Percentiles rank a stretch among this genome's conserved stretches.
phyloP scores from a whole-genome alignment of 345 rosid species.

The Trapa incisa region DNA sequence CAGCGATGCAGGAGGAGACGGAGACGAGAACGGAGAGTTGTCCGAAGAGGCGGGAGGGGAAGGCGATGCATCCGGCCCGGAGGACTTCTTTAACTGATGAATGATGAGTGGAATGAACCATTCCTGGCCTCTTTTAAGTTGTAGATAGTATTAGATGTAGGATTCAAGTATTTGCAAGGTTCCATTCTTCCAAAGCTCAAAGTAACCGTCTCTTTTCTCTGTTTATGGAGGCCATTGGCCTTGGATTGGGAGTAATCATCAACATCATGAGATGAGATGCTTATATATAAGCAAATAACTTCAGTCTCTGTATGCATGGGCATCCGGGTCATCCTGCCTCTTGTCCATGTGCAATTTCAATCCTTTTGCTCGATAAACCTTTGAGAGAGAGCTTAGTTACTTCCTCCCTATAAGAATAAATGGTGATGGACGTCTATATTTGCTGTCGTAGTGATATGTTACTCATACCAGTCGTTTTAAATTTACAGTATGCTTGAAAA shows the following conservation, averaged over 20 bases:
- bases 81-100: constrained; percentile 8
- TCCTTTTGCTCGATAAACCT: too few species aligned
- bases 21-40: not conserved
- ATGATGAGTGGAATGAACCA: not conserved
- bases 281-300: too few species aligned
- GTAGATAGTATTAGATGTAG: constrained; percentile 4
- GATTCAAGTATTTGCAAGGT: not conserved
- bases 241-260: too few species aligned
- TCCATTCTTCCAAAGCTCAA: not conserved
- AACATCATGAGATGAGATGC: not conserved
- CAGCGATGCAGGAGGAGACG: constrained; percentile 1
- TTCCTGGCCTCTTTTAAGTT: not conserved
- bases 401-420: too few species aligned
- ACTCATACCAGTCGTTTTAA: too few species aligned
- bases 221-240: not conserved
- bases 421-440: too few species aligned
- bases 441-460: too few species aligned
- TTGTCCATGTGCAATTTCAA: too few species aligned
- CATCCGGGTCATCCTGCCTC: too few species aligned
- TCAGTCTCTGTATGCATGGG: too few species aligned
- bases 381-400: too few species aligned
- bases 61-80: constrained; percentile 1
- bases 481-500: too few species aligned
- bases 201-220: not conserved
- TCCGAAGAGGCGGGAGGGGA: not conserved